Conservation (phyloP, 208 protist genomes). For the Tritrichomonas musculus region DNA sequence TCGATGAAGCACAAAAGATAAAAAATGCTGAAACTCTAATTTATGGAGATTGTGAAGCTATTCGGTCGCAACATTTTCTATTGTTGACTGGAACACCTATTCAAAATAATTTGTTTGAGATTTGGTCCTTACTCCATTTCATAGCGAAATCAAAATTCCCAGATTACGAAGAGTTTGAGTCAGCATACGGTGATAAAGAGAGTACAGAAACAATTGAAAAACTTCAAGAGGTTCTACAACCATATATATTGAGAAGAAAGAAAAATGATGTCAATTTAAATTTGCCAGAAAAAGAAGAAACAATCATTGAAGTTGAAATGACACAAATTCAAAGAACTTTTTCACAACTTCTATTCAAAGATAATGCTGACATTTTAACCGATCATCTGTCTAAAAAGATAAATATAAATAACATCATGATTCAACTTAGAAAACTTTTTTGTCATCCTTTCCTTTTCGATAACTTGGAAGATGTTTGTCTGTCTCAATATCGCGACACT, state of each 20-base stretch:
- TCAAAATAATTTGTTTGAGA: slow-evolving; percentile 93
- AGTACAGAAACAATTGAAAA: slow-evolving; percentile 76
- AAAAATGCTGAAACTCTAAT: slow-evolving; percentile 84
- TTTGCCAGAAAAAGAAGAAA: slow-evolving; percentile 75
- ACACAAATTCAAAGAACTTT: slow-evolving; percentile 76
- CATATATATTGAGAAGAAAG: slow-evolving; percentile 91
- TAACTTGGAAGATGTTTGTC: neutral
- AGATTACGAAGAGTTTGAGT: slow-evolving; percentile 80
- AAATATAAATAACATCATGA: slow-evolving; percentile 50
- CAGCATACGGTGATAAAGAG: slow-evolving; percentile 88
- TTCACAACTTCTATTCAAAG: neutral
- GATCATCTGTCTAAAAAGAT: neutral
- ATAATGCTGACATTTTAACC: neutral
- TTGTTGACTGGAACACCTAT: slow-evolving; percentile 87
- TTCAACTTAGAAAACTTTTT: slow-evolving; percentile 72
- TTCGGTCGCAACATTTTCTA: slow-evolving; percentile 74
- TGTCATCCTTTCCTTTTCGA: slow-evolving; percentile 66
- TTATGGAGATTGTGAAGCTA: slow-evolving; percentile 77
- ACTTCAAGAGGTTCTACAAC: slow-evolving; percentile 84
- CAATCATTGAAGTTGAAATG: slow-evolving; percentile 70
- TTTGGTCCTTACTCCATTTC: slow-evolving; percentile 96
- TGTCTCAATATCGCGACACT: neutral
- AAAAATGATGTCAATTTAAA: slow-evolving; percentile 91
- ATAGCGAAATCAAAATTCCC: slow-evolving; percentile 74
- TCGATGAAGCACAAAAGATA: slow-evolving; percentile 69